Evolutionary conservation across 1,284 basidiomycete genomes (phyloP), one percentile per base, ranked within the genome.

Genomic region (Bondarzewia mesenterica): DNA sequence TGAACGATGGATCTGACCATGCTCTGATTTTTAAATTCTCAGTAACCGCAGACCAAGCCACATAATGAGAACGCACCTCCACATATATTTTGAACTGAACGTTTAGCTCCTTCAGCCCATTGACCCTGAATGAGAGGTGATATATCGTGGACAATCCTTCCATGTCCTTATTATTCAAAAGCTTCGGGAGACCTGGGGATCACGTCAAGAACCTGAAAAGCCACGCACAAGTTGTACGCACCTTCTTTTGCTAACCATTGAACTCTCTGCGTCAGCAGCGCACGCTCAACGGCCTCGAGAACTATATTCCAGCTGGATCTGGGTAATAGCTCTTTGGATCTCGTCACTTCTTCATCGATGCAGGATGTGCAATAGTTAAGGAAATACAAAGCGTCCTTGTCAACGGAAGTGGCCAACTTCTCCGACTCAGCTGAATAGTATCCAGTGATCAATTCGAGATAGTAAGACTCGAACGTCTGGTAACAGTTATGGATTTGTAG

Each of bases 11-110:
- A 56, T 47, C 71, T 62, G 4, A 86, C 80, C 0, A 61, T 70
- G 22, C 58, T 63, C 84, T 88, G 54, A 4, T 44, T 12, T 7
- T 23, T 27, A 20, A 4, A 43, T 43, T 4, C 20, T 3, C 26
- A 27, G 10, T 4, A 16, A 12, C 42, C 23, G 51, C 29, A 43
- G 22, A 36, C 1, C 21, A 8, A 25, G 35, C 22, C 21, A 44
- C 2, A 41, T 27, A 14, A 42, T 35, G 22, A 12, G 4, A 12
- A 55, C 67, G 52, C 63, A 80, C 83, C 61, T 72, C 67, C 20
- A 80, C 69, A 55, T 83, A 73, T 2, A 60, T 63, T 54, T 81
- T 78, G 64, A 91, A 84, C 2, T 83, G 78, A n/a, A 66, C 66
- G 50, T 76, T 72, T 1, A 93, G 71, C 1, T 72, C 63, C 41